These are phyloP conservation scores for Populus pruinosa DNA, from an alignment of 345 rosid genomes.

Conservation along the genomic window DNA sequence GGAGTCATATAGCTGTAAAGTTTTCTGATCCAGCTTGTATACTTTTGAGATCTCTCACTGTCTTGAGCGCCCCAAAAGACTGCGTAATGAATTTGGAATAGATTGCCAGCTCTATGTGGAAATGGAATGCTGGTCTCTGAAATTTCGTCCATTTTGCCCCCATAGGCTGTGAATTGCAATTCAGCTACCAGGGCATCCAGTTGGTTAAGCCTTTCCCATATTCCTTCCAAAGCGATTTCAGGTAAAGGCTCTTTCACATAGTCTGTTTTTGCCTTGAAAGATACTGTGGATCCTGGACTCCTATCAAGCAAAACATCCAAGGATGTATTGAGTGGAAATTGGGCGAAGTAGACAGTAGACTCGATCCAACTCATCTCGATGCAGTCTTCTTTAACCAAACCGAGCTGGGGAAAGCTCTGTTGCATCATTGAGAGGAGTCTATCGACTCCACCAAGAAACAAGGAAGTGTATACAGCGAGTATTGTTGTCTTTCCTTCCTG, in stretches of 20 bases:
- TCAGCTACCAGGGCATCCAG: background rate
- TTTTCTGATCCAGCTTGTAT: constrained; percentile 34
- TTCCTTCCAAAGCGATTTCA: background rate
- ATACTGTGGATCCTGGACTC: background rate
- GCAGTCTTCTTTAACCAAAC: constrained; percentile 12
- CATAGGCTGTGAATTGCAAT: constrained; percentile 14
- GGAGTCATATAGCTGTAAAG: constrained; percentile 42
- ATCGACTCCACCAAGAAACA: constrained; percentile 11
- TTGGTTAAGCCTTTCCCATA: constrained; percentile 4
- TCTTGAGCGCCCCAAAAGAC: constrained; percentile 19
- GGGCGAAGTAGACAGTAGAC: background rate
- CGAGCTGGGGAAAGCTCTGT: background rate
- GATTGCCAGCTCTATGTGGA: constrained; percentile 17
- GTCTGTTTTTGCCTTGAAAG: constrained; percentile 18
- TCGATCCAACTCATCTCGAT: constrained; percentile 2
- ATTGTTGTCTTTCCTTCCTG: background rate
- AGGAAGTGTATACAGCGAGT: background rate
- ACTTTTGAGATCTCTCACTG: background rate
- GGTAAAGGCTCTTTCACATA: constrained; percentile 11
- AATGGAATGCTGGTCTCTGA: constrained; percentile 12
- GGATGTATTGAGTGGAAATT: background rate
- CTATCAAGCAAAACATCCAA: background rate
- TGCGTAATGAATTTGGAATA: constrained; percentile 16
- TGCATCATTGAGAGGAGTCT: constrained; percentile 4
- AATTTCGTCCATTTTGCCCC: constrained; percentile 17